Base-by-base conservation (phyloP, 2,329 filamentous ascomycete genomes). In the Fusarium caatingaense region DNA sequence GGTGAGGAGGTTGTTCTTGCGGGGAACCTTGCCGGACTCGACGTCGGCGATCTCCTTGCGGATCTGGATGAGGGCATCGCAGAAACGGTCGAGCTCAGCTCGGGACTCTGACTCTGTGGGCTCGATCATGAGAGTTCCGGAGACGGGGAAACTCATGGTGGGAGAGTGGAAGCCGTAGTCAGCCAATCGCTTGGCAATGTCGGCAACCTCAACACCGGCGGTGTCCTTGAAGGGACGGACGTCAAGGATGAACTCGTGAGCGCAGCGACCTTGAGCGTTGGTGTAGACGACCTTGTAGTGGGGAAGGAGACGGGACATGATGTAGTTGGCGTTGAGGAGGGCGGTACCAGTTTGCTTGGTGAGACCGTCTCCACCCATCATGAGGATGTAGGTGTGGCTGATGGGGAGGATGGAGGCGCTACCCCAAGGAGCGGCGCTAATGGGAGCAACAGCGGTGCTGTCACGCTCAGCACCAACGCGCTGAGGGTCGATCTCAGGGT, bases 121-220 rank as follows among this genome's bases (percentile, higher is more conserved):
- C 84, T 98, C 95, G 69, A 98, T 97, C 95, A 98, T 98, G 51
- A 98, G 88, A 0, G 95, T 98, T 81, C 97, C 97, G 42, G 93
- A 88, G 3, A 98, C 93, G 2, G 95, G 95, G 93, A 93, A 98
- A 77, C 91, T 94, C 94, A 98, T 98, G 61, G 95, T 98, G 0
- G 95, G 95, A 2, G 94, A 93, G 81, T 98, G 95, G 88, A 98
- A 98, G 41, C 95, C 95, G 78, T 97, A 98, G 78, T 98, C 95
- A 79, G 97, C 94, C 28, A 98, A 88, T 68, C 95, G 92, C 86
- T 98, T 98, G 77, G 95, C 94, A 71, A 98, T 92, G 76, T 98
- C 95, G 74, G 97, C 97, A 30, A 92, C 95, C 82, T 98, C 94
- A 73, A 98, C 84, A 20, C 93, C 93, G 6, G 92, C 89, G 1